Conservation (phyloP, 148 eudicot species). For the Cornus florida region DNA sequence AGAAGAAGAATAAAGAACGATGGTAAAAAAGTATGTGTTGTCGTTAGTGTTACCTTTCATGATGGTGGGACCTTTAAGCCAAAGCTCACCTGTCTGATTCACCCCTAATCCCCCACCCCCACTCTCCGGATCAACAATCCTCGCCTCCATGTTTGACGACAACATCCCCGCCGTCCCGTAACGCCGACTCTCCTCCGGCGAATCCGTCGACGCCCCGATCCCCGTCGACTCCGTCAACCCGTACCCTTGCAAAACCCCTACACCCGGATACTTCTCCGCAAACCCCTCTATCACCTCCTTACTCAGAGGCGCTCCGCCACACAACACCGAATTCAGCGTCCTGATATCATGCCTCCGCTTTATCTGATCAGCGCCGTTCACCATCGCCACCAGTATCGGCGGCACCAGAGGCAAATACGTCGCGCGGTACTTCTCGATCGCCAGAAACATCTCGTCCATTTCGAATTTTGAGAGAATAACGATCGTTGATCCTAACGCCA, state of each 20-base stretch:
- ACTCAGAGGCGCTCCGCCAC: slow-evolving; percentile 91
- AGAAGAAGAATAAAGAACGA: no score
- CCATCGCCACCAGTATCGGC: slow-evolving; percentile 82
- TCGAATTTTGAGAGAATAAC: slow-evolving; percentile 81
- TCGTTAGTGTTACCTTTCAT: slow-evolving; percentile 65
- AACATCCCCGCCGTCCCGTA: slow-evolving; percentile 90
- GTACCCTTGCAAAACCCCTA: slow-evolving; percentile 76
- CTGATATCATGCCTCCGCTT: slow-evolving; percentile 47
- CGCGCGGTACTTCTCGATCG: slow-evolving; percentile 64
- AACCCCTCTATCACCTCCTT: slow-evolving; percentile 87
- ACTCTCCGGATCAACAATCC: slow-evolving; percentile 78
- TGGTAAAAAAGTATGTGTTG: no score
- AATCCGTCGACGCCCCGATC: slow-evolving; percentile 78
- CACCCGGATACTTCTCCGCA: slow-evolving; percentile 58
- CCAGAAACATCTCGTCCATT: slow-evolving; percentile 64
- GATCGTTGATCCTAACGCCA: slow-evolving; percentile 75
- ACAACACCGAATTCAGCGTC: slow-evolving; percentile 46
- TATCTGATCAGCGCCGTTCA: slow-evolving; percentile 61
- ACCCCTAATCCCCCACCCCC: slow-evolving; percentile 55
- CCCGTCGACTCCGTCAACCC: slow-evolving; percentile 88
- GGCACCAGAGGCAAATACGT: slow-evolving; percentile 79
- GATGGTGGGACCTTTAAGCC: slow-evolving; percentile 84
- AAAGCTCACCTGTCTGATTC: slow-evolving; percentile 85
- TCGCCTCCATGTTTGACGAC: slow-evolving; percentile 78
- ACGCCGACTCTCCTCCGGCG: slow-evolving; percentile 72